These are phyloP conservation scores for Orbilia brochopaga DNA, from an alignment of 2,329 filamentous ascomycete genomes.

Conservation along the genomic window DNA sequence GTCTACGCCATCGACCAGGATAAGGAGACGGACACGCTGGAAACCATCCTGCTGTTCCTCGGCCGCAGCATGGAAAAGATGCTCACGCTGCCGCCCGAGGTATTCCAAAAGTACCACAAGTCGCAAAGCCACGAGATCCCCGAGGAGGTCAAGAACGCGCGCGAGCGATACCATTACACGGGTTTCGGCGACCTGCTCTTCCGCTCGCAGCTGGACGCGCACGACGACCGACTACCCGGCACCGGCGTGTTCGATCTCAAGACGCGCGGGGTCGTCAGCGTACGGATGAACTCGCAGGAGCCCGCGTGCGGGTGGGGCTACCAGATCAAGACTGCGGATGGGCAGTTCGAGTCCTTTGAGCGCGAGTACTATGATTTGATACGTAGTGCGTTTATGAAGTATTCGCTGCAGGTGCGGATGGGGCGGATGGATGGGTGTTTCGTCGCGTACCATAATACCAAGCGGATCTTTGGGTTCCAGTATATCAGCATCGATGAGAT, in stretches of 20 bases:
- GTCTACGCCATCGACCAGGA: constrained; percentile 94
- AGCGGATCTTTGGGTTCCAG: constrained; percentile 96
- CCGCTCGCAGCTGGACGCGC: constrained; percentile 90
- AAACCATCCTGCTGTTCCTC: constrained; percentile 86
- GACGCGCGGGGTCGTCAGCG: constrained; percentile 86
- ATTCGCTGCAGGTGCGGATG: constrained; percentile 94
- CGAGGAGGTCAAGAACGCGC: constrained; percentile 72
- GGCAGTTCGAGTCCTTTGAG: constrained; percentile 88
- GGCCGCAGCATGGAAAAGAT: constrained; percentile 97
- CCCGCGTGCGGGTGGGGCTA: constrained; percentile 81
- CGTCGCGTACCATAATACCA: constrained; percentile 91
- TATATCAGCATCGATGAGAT: constrained; percentile 87
- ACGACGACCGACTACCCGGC: constrained; percentile 83
- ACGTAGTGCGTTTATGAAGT: constrained; percentile 90
- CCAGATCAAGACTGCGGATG: constrained; percentile 77
- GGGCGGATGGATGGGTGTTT: constrained; percentile 99
- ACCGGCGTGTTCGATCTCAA: constrained; percentile 96
- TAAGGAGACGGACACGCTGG: constrained; percentile 78
- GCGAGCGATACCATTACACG: constrained; percentile 86
- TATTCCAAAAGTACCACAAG: constrained; percentile 84
- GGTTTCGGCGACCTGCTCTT: constrained; percentile 86
- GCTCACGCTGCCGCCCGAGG: constrained; percentile 78
- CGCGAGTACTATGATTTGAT: constrained; percentile 98
- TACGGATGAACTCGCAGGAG: constrained; percentile 81
- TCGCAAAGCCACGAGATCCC: constrained; percentile 71